phyloP scores from a whole-genome alignment of 805 yeast genomes.

The Babjeviella inositovora region DNA sequence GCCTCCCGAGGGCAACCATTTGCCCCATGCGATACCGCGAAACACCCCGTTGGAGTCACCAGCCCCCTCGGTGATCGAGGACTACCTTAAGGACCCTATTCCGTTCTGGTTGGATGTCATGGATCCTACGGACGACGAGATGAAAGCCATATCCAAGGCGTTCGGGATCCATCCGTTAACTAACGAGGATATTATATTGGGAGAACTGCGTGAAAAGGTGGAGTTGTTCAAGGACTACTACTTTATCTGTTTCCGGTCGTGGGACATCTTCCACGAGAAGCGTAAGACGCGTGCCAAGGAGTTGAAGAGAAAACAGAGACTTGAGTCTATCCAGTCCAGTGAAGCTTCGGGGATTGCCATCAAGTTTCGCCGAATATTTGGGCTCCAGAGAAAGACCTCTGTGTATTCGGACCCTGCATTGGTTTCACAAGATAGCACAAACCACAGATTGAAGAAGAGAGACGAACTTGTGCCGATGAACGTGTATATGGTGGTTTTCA shows the following conservation, averaged over 20 bases:
- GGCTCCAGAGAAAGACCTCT: neutral
- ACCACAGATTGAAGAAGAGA: constrained; percentile 5
- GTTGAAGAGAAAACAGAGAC: no score
- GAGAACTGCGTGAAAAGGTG: constrained; percentile 91
- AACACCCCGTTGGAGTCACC: constrained; percentile 13
- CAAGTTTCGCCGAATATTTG: neutral
- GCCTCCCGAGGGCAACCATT: neutral
- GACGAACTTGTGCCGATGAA: constrained; percentile 75
- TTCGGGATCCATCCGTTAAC: constrained; percentile 95
- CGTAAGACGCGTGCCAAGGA: constrained; percentile 1
- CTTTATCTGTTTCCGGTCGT: constrained; percentile 77
- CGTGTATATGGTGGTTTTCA: constrained; percentile 85
- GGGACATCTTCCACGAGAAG: constrained; percentile 60
- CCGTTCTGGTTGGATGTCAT: constrained; percentile 92
- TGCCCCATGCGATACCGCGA: neutral
- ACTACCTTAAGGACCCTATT: constrained; percentile 22
- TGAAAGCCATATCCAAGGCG: constrained; percentile 80
- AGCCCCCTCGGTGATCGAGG: constrained; percentile 13
- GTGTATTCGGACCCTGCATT: no score
- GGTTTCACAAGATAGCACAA: no score
- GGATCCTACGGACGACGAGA: constrained; percentile 92
- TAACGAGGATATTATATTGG: constrained; percentile 84
- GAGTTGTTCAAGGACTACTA: constrained; percentile 86
- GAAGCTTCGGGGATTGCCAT: neutral
- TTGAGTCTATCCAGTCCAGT: neutral